These are phyloP conservation scores for Acanthamoeba rhysodes DNA, from an alignment of 208 protist species.

Conservation along the genomic window DNA sequence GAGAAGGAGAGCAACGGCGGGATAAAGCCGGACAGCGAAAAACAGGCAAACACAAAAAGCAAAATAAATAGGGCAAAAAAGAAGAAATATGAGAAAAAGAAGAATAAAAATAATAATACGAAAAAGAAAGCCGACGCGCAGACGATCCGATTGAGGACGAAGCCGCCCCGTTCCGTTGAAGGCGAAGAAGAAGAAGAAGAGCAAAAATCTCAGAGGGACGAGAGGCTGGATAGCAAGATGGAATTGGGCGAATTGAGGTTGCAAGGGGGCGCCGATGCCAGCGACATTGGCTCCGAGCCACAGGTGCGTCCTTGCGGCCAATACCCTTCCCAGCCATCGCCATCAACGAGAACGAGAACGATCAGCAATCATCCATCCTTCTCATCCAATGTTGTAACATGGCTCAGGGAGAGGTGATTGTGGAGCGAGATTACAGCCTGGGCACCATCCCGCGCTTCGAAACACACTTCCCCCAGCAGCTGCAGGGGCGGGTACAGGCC, in stretches of 20 bases:
- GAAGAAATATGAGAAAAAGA: no score
- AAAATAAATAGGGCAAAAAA: not conserved
- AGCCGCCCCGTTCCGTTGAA: not conserved
- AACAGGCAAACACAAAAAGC: not conserved
- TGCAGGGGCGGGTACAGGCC: not conserved
- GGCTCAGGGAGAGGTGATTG: conserved; percentile 5
- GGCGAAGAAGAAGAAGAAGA: not conserved
- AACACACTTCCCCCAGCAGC: not conserved
- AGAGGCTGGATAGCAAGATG: not conserved
- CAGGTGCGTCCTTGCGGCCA: not conserved
- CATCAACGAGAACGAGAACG: no score
- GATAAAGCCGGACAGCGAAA: not conserved
- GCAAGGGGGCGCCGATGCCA: not conserved
- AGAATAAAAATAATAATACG: no score
- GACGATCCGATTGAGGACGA: not conserved
- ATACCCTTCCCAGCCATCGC: not conserved
- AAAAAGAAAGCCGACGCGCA: not conserved
- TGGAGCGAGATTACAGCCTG: conserved; percentile 20
- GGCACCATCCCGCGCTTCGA: conserved; percentile 16
- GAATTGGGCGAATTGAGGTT: not conserved
- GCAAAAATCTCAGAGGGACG: not conserved
- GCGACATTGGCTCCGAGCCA: not conserved
- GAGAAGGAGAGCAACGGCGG: not conserved
- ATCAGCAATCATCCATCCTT: not conserved
- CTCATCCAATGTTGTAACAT: not conserved